phyloP scores from a whole-genome alignment of 108 stramenopile genomes.

The Cyclotella atomus region DNA sequence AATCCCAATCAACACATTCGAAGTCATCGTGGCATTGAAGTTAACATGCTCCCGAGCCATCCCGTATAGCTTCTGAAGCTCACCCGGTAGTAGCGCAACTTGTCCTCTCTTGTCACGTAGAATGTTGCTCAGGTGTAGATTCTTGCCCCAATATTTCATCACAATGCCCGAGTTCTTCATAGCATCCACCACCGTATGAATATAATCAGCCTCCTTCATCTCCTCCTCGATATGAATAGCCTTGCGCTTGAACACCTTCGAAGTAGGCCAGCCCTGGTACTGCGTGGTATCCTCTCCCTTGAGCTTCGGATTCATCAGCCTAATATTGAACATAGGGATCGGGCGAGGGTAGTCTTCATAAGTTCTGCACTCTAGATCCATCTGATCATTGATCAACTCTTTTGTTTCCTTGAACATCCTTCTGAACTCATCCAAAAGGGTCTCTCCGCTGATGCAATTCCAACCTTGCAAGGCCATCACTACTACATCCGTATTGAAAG shows the following conservation, averaged over 20 bases:
- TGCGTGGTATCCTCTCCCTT: not conserved
- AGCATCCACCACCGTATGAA: not conserved
- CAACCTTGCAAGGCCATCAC: not conserved
- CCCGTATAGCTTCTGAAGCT: not conserved
- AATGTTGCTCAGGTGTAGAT: not conserved
- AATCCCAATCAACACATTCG: not conserved
- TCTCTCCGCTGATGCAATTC: not conserved
- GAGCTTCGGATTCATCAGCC: not conserved
- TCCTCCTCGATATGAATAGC: not conserved
- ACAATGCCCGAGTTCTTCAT: not conserved
- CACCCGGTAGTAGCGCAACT: not conserved
- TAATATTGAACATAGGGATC: not conserved
- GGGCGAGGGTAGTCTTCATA: not conserved
- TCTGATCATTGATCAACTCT: not conserved
- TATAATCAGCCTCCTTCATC: not conserved
- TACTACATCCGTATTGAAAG: too few relatives aligned
- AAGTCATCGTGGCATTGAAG: not conserved
- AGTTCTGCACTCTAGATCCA: too few relatives aligned
- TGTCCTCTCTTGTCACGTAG: not conserved
- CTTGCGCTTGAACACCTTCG: not conserved
- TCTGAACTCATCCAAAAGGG: not conserved
- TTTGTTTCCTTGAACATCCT: not conserved
- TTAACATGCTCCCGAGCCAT: not conserved
- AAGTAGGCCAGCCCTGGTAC: not conserved
- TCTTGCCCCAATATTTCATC: conserved; percentile 1